These are phyloP conservation scores for Diaporthe humulicola DNA, from an alignment of 2,329 filamentous ascomycete species.

Conservation along the genomic window DNA sequence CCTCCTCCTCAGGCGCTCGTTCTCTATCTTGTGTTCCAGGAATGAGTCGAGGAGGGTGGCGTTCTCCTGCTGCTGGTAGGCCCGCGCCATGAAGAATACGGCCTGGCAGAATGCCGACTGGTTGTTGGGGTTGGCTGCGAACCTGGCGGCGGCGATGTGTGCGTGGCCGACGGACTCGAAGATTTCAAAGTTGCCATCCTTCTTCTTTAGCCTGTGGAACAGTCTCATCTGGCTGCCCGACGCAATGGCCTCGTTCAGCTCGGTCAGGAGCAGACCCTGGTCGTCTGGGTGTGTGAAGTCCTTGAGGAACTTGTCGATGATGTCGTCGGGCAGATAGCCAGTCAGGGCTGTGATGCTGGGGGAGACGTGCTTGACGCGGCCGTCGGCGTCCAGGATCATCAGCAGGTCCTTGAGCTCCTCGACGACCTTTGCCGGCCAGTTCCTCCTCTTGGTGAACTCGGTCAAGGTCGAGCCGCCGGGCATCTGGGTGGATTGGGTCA, in stretches of 20 bases:
- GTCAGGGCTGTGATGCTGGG: slow-evolving; percentile 81
- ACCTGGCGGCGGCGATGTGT: slow-evolving; percentile 81
- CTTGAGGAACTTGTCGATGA: slow-evolving; percentile 81
- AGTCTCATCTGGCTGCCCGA: slow-evolving; percentile 84
- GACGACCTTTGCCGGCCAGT: slow-evolving; percentile 91
- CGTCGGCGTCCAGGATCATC: slow-evolving; percentile 87
- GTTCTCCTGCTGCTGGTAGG: slow-evolving; percentile 91
- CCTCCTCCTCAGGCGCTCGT: slow-evolving; percentile 85
- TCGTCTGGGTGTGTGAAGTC: slow-evolving; percentile 92
- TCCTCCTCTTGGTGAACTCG: slow-evolving; percentile 71
- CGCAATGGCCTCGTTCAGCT: slow-evolving; percentile 91
- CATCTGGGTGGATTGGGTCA: slow-evolving; percentile 44
- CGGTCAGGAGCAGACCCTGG: slow-evolving; percentile 83
- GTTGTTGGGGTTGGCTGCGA: slow-evolving; percentile 73
- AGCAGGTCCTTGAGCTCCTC: slow-evolving; percentile 92
- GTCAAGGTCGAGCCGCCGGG: slow-evolving; percentile 61
- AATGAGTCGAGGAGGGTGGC: slow-evolving; percentile 90
- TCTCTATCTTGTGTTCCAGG: slow-evolving; percentile 96
- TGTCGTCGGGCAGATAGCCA: slow-evolving; percentile 78
- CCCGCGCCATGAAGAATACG: slow-evolving; percentile 93
- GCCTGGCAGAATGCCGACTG: slow-evolving; percentile 83
- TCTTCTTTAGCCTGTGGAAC: slow-evolving; percentile 86
- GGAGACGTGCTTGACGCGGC: slow-evolving; percentile 87
- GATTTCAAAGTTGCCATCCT: slow-evolving; percentile 80
- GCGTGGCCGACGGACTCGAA: slow-evolving; percentile 95